Base-by-base conservation (phyloP, 441 rosid genomes). In the Pelargonium australe region DNA sequence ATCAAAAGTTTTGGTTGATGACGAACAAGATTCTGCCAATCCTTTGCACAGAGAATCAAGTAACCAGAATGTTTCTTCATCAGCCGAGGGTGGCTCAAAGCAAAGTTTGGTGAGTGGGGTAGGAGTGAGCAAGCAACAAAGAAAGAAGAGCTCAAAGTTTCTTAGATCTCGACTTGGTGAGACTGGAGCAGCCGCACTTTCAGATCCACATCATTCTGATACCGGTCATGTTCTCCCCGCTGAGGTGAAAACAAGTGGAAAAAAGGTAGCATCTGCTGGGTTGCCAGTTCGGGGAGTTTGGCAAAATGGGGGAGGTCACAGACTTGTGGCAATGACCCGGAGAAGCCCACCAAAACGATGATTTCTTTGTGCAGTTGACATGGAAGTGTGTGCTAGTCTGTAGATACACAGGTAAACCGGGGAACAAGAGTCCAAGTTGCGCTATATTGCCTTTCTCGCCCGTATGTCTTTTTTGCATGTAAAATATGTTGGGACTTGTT, bases 141-240 rank as follows among this genome's bases (percentile, higher is more conserved):
- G 60, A 53, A 78, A 77, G 73, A 82, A 82, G 65, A 10, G 65
- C 43, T 58, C 80, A 2, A 84, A 84, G 72, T 82, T 81, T 71
- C 73, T 78, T 10, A 80, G 75, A 65, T 73, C 68, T 62, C 85
- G 76, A 13, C 68, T 84, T 11, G 84, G 87, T 20, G 81, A 80
- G 67, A 60, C 77, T 73, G 75, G 78, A 1, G 68, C 75, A n/a
- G 66, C 64, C 45, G 70, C 76, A 19, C 43, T 23, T 65, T 20
- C 71, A 57, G 78, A 70, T 64, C 63, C 37, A 37, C 65, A 67
- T 55, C 63, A 41, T 47, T 75, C 68, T 31, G 73, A 70, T 23
- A 43, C 64, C 0, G 72, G 49, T 64, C 69, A 62, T 9, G 80
- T 16, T 68, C 70, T 53, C 66, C 70, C 69, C n/a, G 63, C 31